Evolutionary conservation across 2,329 filamentous ascomycete species (phyloP), one percentile per base, ranked within the genome.

Genomic region (Fusarium sp.): DNA sequence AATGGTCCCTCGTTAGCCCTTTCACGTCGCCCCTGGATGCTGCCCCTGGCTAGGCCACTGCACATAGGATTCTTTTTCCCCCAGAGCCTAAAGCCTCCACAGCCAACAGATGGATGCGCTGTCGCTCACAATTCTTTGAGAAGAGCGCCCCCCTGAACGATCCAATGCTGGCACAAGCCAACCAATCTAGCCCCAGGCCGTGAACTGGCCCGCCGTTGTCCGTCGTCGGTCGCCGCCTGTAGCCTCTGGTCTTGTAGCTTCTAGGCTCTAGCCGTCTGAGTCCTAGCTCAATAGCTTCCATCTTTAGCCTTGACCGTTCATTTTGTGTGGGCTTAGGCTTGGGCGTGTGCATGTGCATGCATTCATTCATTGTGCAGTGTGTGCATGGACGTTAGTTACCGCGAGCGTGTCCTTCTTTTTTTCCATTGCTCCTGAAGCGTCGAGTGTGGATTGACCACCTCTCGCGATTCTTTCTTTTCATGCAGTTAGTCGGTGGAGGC

Each of bases 1-100:
- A 75, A 74, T 72, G 63, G 72, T 10, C 53, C 68, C 68, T 71
- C 62, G 52, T 61, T 59, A 43, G 66, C 63, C 55, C 58, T 58
- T 43, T 38, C 55, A 55, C 59, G 55, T 24, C 38, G 40, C 52
- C 43, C 66, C 53, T 62, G 55, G 49, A 54, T 65, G 31, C 36
- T 65, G 51, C 66, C 60, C 64, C 51, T 53, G 33, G 39, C 61
- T 50, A 50, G 49, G 49, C 42, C 49, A 53, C 28, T 31, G 28
- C 28, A 36, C n/a, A 26, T 49, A 33, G n/a, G 57, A 48, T 52
- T 48, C 46, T 33, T 22, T 45, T 22, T 61, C 60, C 54, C 63
- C 63, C 36, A 52, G 46, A 57, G 44, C 53, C 52, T 51, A 44
- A 50, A 57, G 58, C 49, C 48, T 60, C 34, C 54, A 58, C 49